Conservation (phyloP, 148 eudicot genomes). For the Limonium bicolor region DNA sequence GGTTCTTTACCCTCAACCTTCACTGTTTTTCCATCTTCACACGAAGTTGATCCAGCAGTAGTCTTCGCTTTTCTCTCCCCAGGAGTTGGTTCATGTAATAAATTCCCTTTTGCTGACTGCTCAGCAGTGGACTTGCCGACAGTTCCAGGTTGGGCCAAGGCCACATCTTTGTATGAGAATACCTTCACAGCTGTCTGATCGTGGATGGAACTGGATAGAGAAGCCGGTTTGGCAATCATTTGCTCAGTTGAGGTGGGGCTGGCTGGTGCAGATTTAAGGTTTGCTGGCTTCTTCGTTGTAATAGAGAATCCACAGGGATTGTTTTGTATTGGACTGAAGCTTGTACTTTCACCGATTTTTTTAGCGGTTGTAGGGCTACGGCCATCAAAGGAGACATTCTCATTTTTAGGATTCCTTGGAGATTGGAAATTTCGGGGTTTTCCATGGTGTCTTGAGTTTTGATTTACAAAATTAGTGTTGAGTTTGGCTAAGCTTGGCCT, state of each 20-base stretch:
- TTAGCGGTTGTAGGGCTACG: conserved; percentile 24
- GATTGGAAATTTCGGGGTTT: conserved; percentile 42
- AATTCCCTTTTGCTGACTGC: conserved; percentile 29
- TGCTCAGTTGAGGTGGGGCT: conserved; percentile 47
- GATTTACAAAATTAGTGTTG: conserved; percentile 52
- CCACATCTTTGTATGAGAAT: conserved; percentile 96
- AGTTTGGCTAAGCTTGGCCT: conserved; percentile 67
- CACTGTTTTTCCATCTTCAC: conserved; percentile 11
- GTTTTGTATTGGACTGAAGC: conserved; percentile 43
- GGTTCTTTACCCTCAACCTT: not conserved
- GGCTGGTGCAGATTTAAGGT: conserved; percentile 45
- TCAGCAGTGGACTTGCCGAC: conserved; percentile 70
- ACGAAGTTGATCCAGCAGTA: conserved; percentile 12
- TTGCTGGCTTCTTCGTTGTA: conserved; percentile 22
- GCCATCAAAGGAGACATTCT: conserved; percentile 23
- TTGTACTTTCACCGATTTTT: conserved; percentile 43
- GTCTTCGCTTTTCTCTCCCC: conserved; percentile 7
- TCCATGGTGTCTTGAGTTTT: conserved; percentile 33
- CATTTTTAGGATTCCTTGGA: conserved; percentile 37
- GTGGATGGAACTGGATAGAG: conserved; percentile 26
- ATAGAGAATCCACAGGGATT: conserved; percentile 12
- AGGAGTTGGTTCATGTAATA: conserved; percentile 9
- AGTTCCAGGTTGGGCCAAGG: conserved; percentile 85
- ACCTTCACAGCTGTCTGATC: conserved; percentile 55
- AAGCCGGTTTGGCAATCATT: conserved; percentile 31